Base-by-base conservation (phyloP, 2,329 filamentous ascomycete species). In the Diplodia seriata region DNA sequence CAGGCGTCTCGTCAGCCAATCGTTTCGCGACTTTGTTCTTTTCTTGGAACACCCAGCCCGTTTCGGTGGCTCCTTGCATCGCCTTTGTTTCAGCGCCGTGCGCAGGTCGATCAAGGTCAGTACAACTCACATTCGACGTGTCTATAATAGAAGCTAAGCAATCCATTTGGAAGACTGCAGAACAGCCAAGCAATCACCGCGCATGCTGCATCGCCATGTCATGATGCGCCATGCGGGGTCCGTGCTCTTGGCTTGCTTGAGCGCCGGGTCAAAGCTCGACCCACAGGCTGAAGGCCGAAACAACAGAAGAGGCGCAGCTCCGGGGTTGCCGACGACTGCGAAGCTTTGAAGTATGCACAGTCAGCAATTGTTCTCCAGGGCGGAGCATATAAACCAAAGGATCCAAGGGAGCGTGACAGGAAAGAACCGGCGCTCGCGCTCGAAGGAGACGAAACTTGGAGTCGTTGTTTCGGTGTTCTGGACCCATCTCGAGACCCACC, bases 301-400 rank as follows among this genome's bases (percentile, higher is more conserved):
- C 38, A 43, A 23, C 36, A n/a, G 14, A 12, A 31, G 57, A 36
- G 57, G 57, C 57, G 57, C 57, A 62, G 57, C 57, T 50, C 47
- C 57, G 57, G 57, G 8, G 36, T 11, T 33, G 14, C 43, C 57
- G 55, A 15, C 36, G 7, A 18, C 20, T 29, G 12, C 20, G 26
- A 12, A n/a, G n/a, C n/a, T n/a, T n/a, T n/a, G n/a, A n/a, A 20
- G 18, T 36, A 3, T 20, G 26, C 6, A 8, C 40, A 11, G 40
- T 12, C 23, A 9, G 23, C 26, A 49, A 50, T 47, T 49, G 31
- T 62, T 62, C 57, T 62, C 40, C 57, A 40, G 40, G 57, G 57
- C 40, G 57, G 57, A 62, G 26, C 20, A 50, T 4, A 20, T 8
- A 33, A 36, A 2, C 23, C 29, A 49, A 49, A 40, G 40, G 55